Conservation (phyloP, 2,329 filamentous ascomycete species). For the Alternaria brassicae region DNA sequence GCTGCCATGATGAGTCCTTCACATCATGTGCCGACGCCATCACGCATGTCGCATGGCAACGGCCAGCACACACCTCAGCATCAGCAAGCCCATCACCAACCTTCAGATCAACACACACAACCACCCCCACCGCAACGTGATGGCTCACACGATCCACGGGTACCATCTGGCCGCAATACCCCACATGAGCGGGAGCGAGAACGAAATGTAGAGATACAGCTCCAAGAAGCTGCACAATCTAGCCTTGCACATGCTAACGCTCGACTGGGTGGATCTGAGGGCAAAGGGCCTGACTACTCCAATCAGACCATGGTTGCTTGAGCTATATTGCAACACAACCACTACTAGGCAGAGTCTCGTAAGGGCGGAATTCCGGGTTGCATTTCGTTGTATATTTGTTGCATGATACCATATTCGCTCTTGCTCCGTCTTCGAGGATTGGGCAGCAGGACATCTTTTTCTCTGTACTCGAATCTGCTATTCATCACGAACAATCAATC, state of each 20-base stretch:
- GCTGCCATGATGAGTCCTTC: constrained; percentile 36
- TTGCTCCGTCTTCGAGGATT: neutral
- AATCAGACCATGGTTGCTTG: constrained; percentile 39
- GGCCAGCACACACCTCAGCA: constrained; percentile 32
- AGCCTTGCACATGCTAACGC: constrained; percentile 40
- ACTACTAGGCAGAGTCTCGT: neutral
- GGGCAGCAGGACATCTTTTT: neutral
- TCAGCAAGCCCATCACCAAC: constrained; percentile 13
- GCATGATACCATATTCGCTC: constrained; percentile 5
- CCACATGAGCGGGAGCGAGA: constrained; percentile 36
- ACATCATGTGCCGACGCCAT: constrained; percentile 32
- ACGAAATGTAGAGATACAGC: constrained; percentile 35
- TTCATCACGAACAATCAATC: neutral
- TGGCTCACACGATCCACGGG: constrained; percentile 25
- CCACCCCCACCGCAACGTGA: constrained; percentile 14
- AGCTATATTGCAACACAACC: neutral
- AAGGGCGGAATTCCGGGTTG: neutral
- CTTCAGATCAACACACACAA: constrained; percentile 5
- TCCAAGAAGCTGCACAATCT: constrained; percentile 46
- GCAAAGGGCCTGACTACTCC: constrained; percentile 29
- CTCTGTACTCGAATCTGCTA: neutral
- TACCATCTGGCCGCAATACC: constrained; percentile 26
- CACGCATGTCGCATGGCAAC: constrained; percentile 24
- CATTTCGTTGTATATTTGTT: constrained; percentile 4
- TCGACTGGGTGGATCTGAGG: constrained; percentile 21